phyloP scores from a whole-genome alignment of 1,139 yeast species.

The Wickerhamomyces sp. region DNA sequence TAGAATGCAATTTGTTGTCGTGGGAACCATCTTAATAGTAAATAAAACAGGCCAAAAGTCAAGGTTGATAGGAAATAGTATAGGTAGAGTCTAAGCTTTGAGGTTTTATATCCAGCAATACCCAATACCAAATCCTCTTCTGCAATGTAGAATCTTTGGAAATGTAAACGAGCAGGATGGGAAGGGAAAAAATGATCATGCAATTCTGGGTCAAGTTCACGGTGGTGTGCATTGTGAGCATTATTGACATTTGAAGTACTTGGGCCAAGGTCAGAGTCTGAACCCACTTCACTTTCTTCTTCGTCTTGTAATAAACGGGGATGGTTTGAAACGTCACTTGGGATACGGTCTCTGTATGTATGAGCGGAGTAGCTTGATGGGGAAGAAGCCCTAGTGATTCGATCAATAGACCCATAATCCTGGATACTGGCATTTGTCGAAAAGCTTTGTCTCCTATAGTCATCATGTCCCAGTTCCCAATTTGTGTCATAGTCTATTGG shows the following conservation, averaged over 20 bases:
- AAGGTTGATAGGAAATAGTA: slow-evolving; percentile 53
- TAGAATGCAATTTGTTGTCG: slow-evolving; percentile 60
- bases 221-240: slow-evolving; percentile 6
- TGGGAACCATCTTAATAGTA: slow-evolving; percentile 84
- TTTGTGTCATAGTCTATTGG: slow-evolving; percentile 53
- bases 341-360: slow-evolving; percentile 41
- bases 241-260: slow-evolving; percentile 6
- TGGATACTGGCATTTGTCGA: slow-evolving; percentile 24
- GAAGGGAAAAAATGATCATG: slow-evolving; percentile 40
- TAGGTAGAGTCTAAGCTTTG: slow-evolving; percentile 38
- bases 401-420: slow-evolving; percentile 24
- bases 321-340: slow-evolving; percentile 32
- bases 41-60: slow-evolving; percentile 69
- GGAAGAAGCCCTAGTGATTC: slow-evolving; percentile 26
- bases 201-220: slow-evolving; percentile 29
- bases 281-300: slow-evolving; percentile 26
- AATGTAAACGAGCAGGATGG: slow-evolving; percentile 41
- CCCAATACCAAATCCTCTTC: slow-evolving; percentile 95
- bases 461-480: slow-evolving; percentile 55
- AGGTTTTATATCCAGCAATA: slow-evolving; percentile 79
- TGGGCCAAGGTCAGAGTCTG: slow-evolving; percentile 30
- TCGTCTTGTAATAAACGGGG: slow-evolving; percentile 24
- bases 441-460: slow-evolving; percentile 31
- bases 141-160: slow-evolving; percentile 85
- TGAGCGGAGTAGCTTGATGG: slow-evolving; percentile 31